phyloP scores from a whole-genome alignment of 192 early-diverging fungal genomes.

The Rhizophlyctis rosea region DNA sequence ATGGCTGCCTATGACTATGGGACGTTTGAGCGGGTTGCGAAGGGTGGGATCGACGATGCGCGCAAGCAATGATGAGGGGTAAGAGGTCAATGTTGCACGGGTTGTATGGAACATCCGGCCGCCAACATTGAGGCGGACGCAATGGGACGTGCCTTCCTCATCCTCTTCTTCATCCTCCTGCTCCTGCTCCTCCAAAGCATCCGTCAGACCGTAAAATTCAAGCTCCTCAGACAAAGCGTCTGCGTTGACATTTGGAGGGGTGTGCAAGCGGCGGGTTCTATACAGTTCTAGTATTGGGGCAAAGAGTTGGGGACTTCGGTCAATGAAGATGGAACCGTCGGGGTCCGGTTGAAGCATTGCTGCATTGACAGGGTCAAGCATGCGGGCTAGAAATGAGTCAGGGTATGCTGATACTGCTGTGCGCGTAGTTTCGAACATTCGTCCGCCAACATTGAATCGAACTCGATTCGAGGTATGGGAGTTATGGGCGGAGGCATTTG shows the following conservation, averaged over 20 bases:
- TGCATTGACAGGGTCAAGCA: not conserved
- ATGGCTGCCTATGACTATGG: too few species aligned
- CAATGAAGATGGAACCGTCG: too few species aligned
- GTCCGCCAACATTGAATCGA: not conserved
- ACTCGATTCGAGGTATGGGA: too few species aligned
- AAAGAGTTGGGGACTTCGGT: not conserved
- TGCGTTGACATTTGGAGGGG: too few species aligned
- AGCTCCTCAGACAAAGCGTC: too few species aligned
- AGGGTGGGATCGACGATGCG: not conserved
- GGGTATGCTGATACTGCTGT: not conserved
- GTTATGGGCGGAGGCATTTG: too few species aligned
- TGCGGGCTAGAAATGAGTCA: not conserved
- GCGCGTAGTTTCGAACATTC: not conserved
- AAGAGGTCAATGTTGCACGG: not conserved
- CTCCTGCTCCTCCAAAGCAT: too few species aligned
- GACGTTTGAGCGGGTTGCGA: not conserved
- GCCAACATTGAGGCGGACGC: conserved; percentile 4
- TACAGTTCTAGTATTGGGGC: not conserved
- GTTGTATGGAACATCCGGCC: conserved; percentile 5
- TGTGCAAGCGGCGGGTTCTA: too few species aligned
- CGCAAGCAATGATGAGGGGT: conserved; percentile 3
- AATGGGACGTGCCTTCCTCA: too few species aligned
- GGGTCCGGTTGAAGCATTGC: not conserved
- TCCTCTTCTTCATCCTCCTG: too few species aligned
- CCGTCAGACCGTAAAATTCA: too few species aligned